These are phyloP conservation scores for Solanum lignicaule DNA, from an alignment of 257 asterid genomes.

Conservation along the genomic window DNA sequence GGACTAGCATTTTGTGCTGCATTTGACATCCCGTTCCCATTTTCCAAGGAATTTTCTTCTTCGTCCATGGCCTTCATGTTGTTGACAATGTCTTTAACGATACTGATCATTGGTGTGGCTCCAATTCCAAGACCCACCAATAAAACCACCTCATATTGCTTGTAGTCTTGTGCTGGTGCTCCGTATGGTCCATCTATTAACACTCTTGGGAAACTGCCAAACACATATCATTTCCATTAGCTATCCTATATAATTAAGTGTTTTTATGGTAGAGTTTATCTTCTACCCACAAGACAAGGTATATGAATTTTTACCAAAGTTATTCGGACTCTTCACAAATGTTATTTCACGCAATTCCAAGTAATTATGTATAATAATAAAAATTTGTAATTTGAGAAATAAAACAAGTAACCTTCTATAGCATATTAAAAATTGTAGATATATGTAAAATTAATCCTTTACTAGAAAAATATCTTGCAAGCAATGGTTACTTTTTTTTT, in stretches of 20 bases:
- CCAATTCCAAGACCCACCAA: conserved; percentile 82
- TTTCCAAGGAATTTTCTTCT: conserved; percentile 30
- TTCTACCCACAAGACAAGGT: neutral
- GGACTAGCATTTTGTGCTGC: conserved; percentile 5
- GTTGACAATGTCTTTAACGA: conserved; percentile 76
- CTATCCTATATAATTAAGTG: neutral
- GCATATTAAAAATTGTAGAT: neutral
- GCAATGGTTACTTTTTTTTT: neutral
- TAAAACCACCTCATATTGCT: conserved; percentile 75
- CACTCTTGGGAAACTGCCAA: conserved; percentile 57
- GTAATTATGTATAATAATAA: neutral
- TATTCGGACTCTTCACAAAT: neutral
- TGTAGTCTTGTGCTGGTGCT: conserved; percentile 95
- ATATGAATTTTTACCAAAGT: neutral
- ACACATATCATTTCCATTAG: neutral
- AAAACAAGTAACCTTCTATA: neutral
- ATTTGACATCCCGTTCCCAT: conserved; percentile 12
- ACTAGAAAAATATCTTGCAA: neutral
- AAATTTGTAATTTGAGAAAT: neutral
- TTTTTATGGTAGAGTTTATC: neutral
- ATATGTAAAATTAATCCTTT: neutral
- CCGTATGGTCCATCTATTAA: conserved; percentile 88
- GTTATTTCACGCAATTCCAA: neutral
- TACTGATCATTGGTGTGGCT: conserved; percentile 91
- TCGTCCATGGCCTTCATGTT: conserved; percentile 66